Base-by-base conservation (phyloP, 1,139 yeast genomes). In the Pichia sp. region DNA sequence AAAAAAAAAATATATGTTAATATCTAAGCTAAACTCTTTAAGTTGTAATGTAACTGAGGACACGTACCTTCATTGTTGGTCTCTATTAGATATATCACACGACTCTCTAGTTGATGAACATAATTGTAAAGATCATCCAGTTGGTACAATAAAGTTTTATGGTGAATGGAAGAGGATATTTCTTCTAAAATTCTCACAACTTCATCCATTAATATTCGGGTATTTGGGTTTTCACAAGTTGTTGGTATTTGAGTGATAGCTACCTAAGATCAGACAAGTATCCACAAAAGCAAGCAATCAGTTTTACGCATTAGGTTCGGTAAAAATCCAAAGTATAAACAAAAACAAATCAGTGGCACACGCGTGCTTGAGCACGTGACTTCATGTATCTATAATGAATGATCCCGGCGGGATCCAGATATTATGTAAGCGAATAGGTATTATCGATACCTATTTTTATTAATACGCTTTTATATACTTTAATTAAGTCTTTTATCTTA, bases 21-120 rank as follows among this genome's bases (percentile, higher is more conserved):
- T 51, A 27, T 16, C 5, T 6, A 41, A 5, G 40, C 30, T 3
- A 9, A 30, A 36, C 16, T 12, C n/a, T 14, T 3, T 8, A 14
- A 31, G 2, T 31, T 8, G 6, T 14, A 4, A 29, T 12, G 7
- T 1, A 29, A 17, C 14, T 5, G 6, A 10, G 16, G 16, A 20
- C 7, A 49, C 55, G 10, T 54, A 51, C 57, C 33, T 8, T 30
- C 2, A 12, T 43, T 12, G 1, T 46, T 44, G 10, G 36, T 43
- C 9, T 51, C 49, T 14, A 44, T 33, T n/a, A 46, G 41, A 30
- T 41, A 49, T 34, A 52, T 12, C 14, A 49, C 33, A 38, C 45
- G 50, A 1, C 7, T 10, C 40, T 55, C 44, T 43, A 49, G 46
- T n/a, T 47, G 46, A 1, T 10, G 14, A 6, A 49, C 24, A 41